Percentiles rank a stretch among this genome's conserved stretches.
Evolutionary conservation across 2,329 filamentous ascomycete genomes (phyloP).

Genomic region (Xylariaceae sp.): DNA sequence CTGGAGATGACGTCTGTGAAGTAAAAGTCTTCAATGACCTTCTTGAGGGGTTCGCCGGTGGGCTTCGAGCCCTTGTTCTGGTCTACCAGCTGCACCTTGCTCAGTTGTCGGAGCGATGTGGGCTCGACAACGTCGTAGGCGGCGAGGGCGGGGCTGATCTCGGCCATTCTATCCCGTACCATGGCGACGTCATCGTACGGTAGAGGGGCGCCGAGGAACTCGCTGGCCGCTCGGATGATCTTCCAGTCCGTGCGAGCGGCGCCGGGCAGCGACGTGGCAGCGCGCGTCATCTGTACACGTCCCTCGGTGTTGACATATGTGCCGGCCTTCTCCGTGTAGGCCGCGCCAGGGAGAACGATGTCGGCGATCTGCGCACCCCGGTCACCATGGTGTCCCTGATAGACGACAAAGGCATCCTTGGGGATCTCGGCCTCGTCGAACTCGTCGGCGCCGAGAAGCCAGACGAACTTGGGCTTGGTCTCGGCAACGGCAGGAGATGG

Average conservation of each 20-base stretch:
- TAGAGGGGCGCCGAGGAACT: conserved; percentile 81
- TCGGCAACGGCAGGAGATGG: conserved; percentile 76
- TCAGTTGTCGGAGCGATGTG: conserved; percentile 65
- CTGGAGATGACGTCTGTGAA: conserved; percentile 96
- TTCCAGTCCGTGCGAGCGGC: conserved; percentile 97
- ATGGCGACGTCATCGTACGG: conserved; percentile 90
- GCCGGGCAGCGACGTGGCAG: conserved; percentile 81
- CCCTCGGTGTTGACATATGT: conserved; percentile 99
- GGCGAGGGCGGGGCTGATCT: conserved; percentile 85
- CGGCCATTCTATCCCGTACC: conserved; percentile 86
- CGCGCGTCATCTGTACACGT: conserved; percentile 87
- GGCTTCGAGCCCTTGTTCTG: conserved; percentile 84
- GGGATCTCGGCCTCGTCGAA: conserved; percentile 79
- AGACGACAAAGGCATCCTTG: conserved; percentile 92
- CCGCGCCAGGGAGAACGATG: conserved; percentile 85
- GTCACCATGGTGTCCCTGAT: conserved; percentile 98
- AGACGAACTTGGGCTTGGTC: conserved; percentile 89
- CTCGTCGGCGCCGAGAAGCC: conserved; percentile 95
- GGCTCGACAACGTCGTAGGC: conserved; percentile 90
- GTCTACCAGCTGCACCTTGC: conserved; percentile 92
- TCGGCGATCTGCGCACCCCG: conserved; percentile 88
- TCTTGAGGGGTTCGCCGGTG: conserved; percentile 70
- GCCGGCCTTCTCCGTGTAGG: conserved; percentile 93
- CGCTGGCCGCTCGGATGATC: conserved; percentile 87
- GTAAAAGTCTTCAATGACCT: conserved; percentile 92